These are phyloP conservation scores for Plasmodium gaboni DNA, from an alignment of 169 alveolate genomes.

Conservation along the genomic window DNA sequence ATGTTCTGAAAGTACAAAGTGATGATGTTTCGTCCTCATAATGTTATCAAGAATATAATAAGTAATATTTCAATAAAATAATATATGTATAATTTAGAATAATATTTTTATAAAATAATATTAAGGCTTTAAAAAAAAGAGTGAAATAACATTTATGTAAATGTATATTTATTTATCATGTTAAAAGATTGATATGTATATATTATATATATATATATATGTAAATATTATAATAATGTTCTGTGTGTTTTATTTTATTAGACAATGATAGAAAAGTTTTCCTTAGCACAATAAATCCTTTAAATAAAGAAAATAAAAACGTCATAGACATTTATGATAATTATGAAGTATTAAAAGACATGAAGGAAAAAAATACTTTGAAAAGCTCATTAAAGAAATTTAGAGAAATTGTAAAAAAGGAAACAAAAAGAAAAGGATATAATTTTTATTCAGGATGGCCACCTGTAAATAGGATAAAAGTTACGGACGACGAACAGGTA, in stretches of 20 bases:
- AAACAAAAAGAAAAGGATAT: conserved; percentile 65
- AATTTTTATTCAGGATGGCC: conserved; percentile 76
- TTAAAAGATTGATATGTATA: background rate
- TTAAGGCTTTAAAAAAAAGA: too few relatives aligned
- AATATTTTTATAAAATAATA: too few relatives aligned
- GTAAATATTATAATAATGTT: conserved; percentile 1
- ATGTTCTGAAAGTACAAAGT: background rate
- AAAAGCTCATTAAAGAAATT: conserved; percentile 53
- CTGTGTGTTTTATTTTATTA: background rate
- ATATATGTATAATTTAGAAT: background rate
- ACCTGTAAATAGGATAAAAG: conserved; percentile 64
- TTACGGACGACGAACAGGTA: conserved; percentile 75
- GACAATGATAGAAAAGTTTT: conserved; percentile 3
- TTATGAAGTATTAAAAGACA: conserved; percentile 46
- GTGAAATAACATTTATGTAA: background rate
- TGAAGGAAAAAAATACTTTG: conserved; percentile 41
- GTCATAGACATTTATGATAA: conserved; percentile 31
- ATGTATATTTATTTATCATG: background rate
- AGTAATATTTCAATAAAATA: conserved; percentile 17
- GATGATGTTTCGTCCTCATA: conserved; percentile 19
- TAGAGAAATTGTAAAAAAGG: conserved; percentile 74
- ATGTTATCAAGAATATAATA: conserved; percentile 4
- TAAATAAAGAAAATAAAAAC: background rate
- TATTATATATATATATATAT: background rate
- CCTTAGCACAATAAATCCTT: conserved; percentile 21